A percentile compares a stretch with the other conserved stretches of the same genome.
Conservation (phyloP, 177 flowering plant species). For the Vitis hybrid region DNA sequence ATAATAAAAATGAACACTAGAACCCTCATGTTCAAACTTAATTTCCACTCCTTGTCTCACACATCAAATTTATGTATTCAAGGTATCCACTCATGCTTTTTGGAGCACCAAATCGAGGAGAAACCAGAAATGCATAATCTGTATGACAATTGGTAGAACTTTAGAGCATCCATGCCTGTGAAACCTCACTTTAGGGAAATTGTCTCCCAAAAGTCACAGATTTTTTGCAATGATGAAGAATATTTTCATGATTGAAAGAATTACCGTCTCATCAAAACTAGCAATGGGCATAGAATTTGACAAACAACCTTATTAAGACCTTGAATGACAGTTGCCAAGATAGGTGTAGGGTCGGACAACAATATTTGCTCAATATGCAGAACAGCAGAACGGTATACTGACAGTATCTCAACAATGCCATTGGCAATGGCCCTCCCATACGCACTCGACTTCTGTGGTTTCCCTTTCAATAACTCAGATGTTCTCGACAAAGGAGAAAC, state of each 20-base stretch:
- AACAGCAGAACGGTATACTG: constrained; percentile 89
- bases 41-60: no score
- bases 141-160: no score
- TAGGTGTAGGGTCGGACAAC: constrained; percentile 81
- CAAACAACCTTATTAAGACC: constrained; percentile 84
- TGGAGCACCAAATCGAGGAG: no score
- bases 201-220: no score
- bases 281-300: neutral
- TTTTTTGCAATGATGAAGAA: no score
- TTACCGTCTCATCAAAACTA: neutral
- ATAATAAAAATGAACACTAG: no score
- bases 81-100: no score
- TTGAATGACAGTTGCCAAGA: constrained; percentile 83
- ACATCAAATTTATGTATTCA: no score
- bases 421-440: constrained; percentile 91
- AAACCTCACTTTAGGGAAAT: no score
- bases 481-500: constrained; percentile 36
- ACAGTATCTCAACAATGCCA: constrained; percentile 89
- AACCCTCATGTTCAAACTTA: no score
- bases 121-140: no score
- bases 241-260: neutral
- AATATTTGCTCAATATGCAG: constrained; percentile 86
- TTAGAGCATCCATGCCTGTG: no score
- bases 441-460: constrained; percentile 52
- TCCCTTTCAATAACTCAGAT: constrained; percentile 36